A percentile compares a stretch with the other conserved stretches of the same genome.
Evolutionary conservation across 768 basidiomycete species (phyloP).

Genomic region (Pisolithus microcarpus): DNA sequence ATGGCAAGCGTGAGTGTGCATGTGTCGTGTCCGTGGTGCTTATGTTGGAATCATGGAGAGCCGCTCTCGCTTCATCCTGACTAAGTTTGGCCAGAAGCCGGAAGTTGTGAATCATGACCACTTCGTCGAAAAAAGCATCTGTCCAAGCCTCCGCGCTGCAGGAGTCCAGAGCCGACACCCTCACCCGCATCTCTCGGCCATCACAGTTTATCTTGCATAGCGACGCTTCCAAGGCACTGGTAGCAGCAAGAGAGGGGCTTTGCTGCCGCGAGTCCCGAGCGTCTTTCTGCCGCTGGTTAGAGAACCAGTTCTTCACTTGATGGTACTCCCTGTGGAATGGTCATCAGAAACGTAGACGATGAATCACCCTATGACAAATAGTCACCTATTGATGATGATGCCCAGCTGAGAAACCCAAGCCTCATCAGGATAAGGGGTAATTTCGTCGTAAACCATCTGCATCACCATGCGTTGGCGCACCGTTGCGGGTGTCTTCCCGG

Average conservation of each 20-base stretch:
- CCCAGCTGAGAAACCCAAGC: conserved; percentile 55
- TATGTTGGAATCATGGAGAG: conserved; percentile 19
- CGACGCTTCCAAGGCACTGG: conserved; percentile 30
- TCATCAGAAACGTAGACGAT: conserved; percentile 4
- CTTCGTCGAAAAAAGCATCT: conserved; percentile 54
- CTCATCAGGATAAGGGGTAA: conserved; percentile 59
- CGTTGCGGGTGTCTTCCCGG: conserved; percentile 43
- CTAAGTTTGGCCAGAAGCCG: conserved; percentile 31
- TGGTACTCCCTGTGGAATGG: conserved; percentile 39
- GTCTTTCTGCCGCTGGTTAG: conserved; percentile 51
- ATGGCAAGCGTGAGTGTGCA: conserved; percentile 14
- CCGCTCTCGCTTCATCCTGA: conserved; percentile 29
- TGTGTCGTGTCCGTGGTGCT: conserved; percentile 19
- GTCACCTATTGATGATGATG: conserved; percentile 49
- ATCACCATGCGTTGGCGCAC: conserved; percentile 50
- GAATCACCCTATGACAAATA: background rate
- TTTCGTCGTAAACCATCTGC: conserved; percentile 57
- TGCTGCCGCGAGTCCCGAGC: conserved; percentile 30
- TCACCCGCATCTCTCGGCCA: conserved; percentile 40
- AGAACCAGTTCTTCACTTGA: conserved; percentile 64
- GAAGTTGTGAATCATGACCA: conserved; percentile 53
- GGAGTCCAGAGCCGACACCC: conserved; percentile 39
- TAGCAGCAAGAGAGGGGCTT: conserved; percentile 25
- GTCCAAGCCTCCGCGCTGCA: conserved; percentile 47
- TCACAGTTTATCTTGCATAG: conserved; percentile 29